Evolutionary conservation across 2,329 filamentous ascomycete genomes (phyloP).

Genomic region (Sporothrix pallida): DNA sequence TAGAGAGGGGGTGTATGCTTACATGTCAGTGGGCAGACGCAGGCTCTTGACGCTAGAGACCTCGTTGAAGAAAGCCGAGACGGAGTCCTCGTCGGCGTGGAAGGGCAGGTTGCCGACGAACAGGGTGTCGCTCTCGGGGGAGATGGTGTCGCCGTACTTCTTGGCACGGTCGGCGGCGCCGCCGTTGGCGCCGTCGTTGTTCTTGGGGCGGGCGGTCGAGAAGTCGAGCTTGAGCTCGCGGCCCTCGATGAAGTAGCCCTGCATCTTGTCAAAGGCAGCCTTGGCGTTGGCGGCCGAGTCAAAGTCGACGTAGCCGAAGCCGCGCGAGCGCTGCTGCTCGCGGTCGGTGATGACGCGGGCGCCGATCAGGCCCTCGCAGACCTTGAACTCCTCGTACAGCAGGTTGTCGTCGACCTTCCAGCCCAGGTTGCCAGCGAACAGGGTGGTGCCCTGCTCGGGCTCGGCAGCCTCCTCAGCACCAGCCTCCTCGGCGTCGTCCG

Average conservation of each 20-base stretch:
- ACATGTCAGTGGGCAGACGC: conserved; percentile 84
- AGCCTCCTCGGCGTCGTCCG: conserved; percentile 52
- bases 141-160: conserved; percentile 78
- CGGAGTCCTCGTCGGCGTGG: conserved; percentile 75
- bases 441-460: conserved; percentile 57
- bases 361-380: conserved; percentile 72
- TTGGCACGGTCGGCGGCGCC: conserved; percentile 66
- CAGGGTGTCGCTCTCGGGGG: conserved; percentile 81
- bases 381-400: conserved; percentile 80
- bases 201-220: conserved; percentile 44
- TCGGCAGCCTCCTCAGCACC: conserved; percentile 39
- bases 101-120: conserved; percentile 93
- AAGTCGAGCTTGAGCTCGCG: conserved; percentile 50
- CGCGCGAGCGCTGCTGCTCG: conserved; percentile 80
- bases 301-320: conserved; percentile 94
- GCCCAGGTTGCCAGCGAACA: conserved; percentile 89
- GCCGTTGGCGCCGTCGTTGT: conserved; percentile 36
- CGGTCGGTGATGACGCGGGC: conserved; percentile 85
- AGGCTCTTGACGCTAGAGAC: conserved; percentile 75
- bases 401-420: conserved; percentile 89
- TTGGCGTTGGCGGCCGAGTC: conserved; percentile 58
- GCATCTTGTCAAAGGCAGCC: conserved; percentile 50
- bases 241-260: conserved; percentile 46
- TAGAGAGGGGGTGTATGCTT: conserved; percentile 43
- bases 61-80: conserved; percentile 75